A percentile compares a stretch with the other conserved stretches of the same genome.
Conservation (phyloP, 164 flowering plant genomes). For the Tinospora cordifolia region DNA sequence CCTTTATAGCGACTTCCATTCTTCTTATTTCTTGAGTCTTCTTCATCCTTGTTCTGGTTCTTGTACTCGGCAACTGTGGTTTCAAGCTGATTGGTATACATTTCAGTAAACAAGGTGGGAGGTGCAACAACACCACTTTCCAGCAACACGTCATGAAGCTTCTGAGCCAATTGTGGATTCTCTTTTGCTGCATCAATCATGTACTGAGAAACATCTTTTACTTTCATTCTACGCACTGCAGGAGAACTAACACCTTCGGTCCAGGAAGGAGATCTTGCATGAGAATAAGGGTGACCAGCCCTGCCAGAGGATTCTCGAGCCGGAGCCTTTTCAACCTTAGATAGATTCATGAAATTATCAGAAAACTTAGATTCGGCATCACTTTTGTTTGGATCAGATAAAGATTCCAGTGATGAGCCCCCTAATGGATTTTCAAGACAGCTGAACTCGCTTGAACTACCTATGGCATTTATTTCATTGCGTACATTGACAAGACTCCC, state of each 20-base stretch:
- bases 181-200: conserved; percentile 98
- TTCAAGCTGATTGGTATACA: conserved; percentile 34
- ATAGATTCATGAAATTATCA: conserved; percentile 19
- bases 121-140: conserved; percentile 98
- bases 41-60: conserved; percentile 31
- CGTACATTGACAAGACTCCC: conserved; percentile 18
- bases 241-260: conserved; percentile 94
- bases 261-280: conserved; percentile 93
- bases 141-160: conserved; percentile 85
- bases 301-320: conserved; percentile 28
- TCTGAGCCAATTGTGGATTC: conserved; percentile 91
- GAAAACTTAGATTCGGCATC: conserved; percentile 28
- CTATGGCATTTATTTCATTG: conserved; percentile 27
- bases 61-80: conserved; percentile 25
- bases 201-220: conserved; percentile 90
- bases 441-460: conserved; percentile 18
- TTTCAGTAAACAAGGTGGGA: conserved; percentile 64
- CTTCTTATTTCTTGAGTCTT: conserved; percentile 19
- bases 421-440: conserved; percentile 11
- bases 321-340: conserved; percentile 24
- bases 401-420: conserved; percentile 17
- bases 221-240: conserved; percentile 76
- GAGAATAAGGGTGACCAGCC: conserved; percentile 38
- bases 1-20: conserved; percentile 24
- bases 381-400: conserved; percentile 15